Conservation (phyloP, 441 rosid genomes). For the Pelargonium cotyledonis region DNA sequence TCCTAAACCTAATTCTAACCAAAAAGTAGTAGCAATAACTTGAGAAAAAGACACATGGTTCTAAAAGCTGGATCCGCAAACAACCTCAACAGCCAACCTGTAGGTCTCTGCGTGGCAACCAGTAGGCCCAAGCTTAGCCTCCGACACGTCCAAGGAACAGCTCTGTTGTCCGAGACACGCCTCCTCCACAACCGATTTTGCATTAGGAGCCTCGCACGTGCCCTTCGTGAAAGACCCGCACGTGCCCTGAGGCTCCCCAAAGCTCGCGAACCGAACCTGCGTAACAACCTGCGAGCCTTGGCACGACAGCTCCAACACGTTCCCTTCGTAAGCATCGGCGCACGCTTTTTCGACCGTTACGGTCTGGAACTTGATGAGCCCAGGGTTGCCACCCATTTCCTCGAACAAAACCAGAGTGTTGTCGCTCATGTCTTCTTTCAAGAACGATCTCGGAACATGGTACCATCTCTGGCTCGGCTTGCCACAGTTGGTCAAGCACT, state of each 20-base stretch:
- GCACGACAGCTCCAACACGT: constrained; percentile 5
- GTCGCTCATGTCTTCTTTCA: constrained; percentile 20
- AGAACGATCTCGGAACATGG: constrained; percentile 39
- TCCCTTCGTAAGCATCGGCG: background rate
- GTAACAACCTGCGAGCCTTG: constrained; percentile 7
- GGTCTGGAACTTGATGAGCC: constrained; percentile 31
- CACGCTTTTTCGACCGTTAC: constrained; percentile 20
- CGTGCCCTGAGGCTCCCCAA: constrained; percentile 12
- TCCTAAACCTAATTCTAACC: no score
- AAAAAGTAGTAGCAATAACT: no score
- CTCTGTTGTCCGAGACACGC: constrained; percentile 13
- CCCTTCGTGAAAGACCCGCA: constrained; percentile 10
- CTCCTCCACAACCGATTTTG: background rate
- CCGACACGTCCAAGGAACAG: constrained; percentile 17
- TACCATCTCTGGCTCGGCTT: constrained; percentile 32
- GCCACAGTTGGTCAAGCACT: constrained; percentile 40
- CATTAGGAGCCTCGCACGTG: constrained; percentile 10
- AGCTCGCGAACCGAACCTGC: constrained; percentile 11
- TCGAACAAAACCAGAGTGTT: constrained; percentile 35
- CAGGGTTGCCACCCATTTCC: constrained; percentile 43
- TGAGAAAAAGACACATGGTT: no score
- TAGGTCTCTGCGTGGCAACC: constrained; percentile 12
- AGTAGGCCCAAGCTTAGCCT: constrained; percentile 18
- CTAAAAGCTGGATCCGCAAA: constrained; percentile 1
- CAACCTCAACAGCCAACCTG: constrained; percentile 19